Percentiles rank a stretch among this genome's conserved stretches.
phyloP scores from a whole-genome alignment of 257 asterid species.

The Cruciata laevipes region DNA sequence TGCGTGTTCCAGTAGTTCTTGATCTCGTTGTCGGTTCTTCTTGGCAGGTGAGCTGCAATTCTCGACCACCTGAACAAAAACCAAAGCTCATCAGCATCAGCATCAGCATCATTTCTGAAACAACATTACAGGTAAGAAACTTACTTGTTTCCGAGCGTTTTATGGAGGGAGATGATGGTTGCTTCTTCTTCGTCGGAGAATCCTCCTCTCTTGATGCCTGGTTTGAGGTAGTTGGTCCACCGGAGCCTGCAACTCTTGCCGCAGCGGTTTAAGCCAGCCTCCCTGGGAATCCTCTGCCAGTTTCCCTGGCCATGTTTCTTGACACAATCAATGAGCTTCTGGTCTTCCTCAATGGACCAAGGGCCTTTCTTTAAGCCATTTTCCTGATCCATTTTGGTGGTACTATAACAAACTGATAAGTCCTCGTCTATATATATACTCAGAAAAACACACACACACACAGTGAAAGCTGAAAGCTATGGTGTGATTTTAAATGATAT shows the following conservation, averaged over 20 bases:
- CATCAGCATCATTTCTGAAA: not conserved
- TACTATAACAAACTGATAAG: not conserved
- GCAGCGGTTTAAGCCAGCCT: conserved; percentile 31
- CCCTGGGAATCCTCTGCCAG: conserved; percentile 28
- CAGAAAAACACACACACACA: not conserved
- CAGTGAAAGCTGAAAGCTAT: not conserved
- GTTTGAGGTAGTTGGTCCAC: conserved; percentile 38
- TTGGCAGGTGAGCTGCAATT: conserved; percentile 52
- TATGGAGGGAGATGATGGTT: conserved; percentile 24
- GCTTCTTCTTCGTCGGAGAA: conserved; percentile 29
- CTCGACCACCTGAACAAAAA: conserved; percentile 46
- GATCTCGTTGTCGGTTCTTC: conserved; percentile 68
- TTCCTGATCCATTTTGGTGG: conserved; percentile 23
- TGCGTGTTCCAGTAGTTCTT: conserved; percentile 62
- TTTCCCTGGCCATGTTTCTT: conserved; percentile 21
- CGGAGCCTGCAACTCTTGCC: conserved; percentile 40
- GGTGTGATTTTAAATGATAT: conserved; percentile 11
- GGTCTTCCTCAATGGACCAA: conserved; percentile 33
- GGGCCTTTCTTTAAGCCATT: conserved; percentile 30
- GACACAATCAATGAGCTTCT: conserved; percentile 20
- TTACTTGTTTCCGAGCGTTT: conserved; percentile 32
- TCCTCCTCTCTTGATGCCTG: conserved; percentile 32
- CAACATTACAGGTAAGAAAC: not conserved
- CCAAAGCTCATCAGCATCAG: not conserved
- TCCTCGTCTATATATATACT: not conserved